Percentiles rank a stretch among this genome's conserved stretches.
phyloP scores from a whole-genome alignment of 2,329 filamentous ascomycete species.

The Aureobasidium sp. region DNA sequence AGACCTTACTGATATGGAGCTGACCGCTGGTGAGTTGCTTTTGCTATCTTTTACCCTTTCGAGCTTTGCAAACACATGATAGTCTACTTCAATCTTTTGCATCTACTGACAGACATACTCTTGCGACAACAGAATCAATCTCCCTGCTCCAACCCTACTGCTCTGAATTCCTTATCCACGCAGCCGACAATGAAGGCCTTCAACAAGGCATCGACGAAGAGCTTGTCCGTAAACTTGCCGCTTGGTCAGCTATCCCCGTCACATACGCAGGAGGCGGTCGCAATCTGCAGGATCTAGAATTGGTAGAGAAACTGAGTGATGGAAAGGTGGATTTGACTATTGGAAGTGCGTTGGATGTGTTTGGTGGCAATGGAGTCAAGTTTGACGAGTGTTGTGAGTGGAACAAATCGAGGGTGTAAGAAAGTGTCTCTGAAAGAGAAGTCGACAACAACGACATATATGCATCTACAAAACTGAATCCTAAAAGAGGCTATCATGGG shows the following conservation, averaged over 20 bases:
- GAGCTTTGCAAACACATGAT: background rate
- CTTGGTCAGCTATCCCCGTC: constrained; percentile 86
- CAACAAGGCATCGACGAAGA: constrained; percentile 85
- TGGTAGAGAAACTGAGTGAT: constrained; percentile 67
- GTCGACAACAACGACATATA: too few species aligned
- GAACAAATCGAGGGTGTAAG: constrained; percentile 44
- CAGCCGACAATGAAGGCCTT: constrained; percentile 90
- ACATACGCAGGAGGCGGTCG: constrained; percentile 95
- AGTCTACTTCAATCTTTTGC: background rate
- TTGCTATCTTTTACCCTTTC: background rate
- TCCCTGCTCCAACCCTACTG: constrained; percentile 78
- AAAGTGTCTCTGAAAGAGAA: too few species aligned
- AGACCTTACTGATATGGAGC: constrained; percentile 91
- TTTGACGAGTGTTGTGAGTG: constrained; percentile 85
- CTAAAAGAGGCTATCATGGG: background rate
- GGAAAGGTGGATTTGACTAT: constrained; percentile 90
- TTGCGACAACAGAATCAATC: constrained; percentile 59
- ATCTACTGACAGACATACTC: background rate
- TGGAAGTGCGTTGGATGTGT: constrained; percentile 91
- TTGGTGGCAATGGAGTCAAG: constrained; percentile 77
- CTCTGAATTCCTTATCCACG: constrained; percentile 94
- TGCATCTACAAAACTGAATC: too few species aligned
- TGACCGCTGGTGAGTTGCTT: constrained; percentile 60
- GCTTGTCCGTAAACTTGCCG: constrained; percentile 64
- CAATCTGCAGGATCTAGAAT: constrained; percentile 69